Evolutionary conservation across 805 yeast genomes (phyloP), one percentile per base, ranked within the genome.

Genomic region (Kluyveromyces dobzhanskii): DNA sequence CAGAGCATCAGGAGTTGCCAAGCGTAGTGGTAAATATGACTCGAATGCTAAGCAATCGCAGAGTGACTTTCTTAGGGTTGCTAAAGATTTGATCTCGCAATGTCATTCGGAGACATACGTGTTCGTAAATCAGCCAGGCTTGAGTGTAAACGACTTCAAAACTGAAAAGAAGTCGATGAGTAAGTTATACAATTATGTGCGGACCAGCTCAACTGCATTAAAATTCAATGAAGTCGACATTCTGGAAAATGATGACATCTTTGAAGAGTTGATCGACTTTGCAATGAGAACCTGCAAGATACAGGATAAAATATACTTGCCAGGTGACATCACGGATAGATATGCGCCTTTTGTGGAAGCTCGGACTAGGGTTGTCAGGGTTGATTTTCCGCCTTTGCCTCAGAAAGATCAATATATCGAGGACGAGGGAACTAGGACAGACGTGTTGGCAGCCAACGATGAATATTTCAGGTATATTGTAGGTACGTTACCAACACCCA

Each of bases 401-500:
- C 49, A 44, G 27, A 55, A 53, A 17, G 58, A 63, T 6, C 54
- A 54, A 3, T 47, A 38, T 11, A 53, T 41, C 4, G 11, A 28
- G 10, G 53, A 50, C 5, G 48, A 45, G 14, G 47, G 64, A 8
- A 41, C 42, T 6, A 44, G 74, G 37, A 43, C 43, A 1, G 47
- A 47, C 14, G 62, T 62, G 1, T 52, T 76, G 24, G 47, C 55
- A 11, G 52, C 61, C 21, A 64, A 70, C 35, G 78, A 73, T 46
- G 71, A 67, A 33, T 59, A 65, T 33, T 49, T 85, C 9, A 65
- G 81, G 38, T 66, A 67, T 14, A 67, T 83, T 3, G 44, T 83
- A n/a, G 71, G 83, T 27, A 76, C 74, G 39, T 57, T 83, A 10
- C 95, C 96, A 1, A 69, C 88, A 0, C 95, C 95, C 0, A 73